Conservation (phyloP, 805 yeast genomes). For the Cyberlindnera veronae region DNA sequence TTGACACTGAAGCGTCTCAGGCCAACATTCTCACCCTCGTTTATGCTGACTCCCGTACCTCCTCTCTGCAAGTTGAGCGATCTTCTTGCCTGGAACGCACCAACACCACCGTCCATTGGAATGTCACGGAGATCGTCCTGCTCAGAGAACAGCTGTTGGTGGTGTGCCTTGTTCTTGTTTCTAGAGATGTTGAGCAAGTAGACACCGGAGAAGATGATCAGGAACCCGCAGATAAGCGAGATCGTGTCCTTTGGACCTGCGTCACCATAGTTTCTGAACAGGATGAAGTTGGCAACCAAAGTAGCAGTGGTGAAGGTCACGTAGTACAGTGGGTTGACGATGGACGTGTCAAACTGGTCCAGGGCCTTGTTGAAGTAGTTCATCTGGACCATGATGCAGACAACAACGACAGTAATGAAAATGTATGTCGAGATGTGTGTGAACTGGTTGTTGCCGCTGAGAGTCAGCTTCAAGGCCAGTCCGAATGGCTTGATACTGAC, state of each 20-base stretch:
- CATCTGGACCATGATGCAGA: conserved; percentile 88
- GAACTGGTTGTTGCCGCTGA: conserved; percentile 84
- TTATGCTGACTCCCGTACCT: conserved; percentile 27
- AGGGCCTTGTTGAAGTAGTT: conserved; percentile 90
- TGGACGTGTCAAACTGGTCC: conserved; percentile 89
- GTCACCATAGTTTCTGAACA: conserved; percentile 85
- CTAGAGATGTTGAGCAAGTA: conserved; percentile 77
- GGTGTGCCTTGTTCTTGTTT: conserved; percentile 50
- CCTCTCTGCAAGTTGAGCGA: conserved; percentile 63
- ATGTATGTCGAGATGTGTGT: conserved; percentile 80
- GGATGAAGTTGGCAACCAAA: conserved; percentile 76
- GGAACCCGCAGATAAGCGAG: conserved; percentile 78
- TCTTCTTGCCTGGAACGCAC: conserved; percentile 72
- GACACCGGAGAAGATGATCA: conserved; percentile 85
- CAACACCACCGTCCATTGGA: conserved; percentile 82
- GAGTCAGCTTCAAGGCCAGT: conserved; percentile 80
- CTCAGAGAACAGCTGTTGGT: conserved; percentile 32
- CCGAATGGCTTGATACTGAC: conserved; percentile 94
- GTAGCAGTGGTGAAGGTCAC: conserved; percentile 91
- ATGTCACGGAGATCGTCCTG: conserved; percentile 61
- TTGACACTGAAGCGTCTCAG: conserved; percentile 52
- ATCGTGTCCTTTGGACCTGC: conserved; percentile 75
- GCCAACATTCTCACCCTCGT: conserved; percentile 47
- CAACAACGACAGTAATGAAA: conserved; percentile 70
- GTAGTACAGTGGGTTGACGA: conserved; percentile 86